Evolutionary conservation across 139 green algal genomes (phyloP), one percentile per base, ranked within the genome.

Genomic region (Chlorella vulgaris): DNA sequence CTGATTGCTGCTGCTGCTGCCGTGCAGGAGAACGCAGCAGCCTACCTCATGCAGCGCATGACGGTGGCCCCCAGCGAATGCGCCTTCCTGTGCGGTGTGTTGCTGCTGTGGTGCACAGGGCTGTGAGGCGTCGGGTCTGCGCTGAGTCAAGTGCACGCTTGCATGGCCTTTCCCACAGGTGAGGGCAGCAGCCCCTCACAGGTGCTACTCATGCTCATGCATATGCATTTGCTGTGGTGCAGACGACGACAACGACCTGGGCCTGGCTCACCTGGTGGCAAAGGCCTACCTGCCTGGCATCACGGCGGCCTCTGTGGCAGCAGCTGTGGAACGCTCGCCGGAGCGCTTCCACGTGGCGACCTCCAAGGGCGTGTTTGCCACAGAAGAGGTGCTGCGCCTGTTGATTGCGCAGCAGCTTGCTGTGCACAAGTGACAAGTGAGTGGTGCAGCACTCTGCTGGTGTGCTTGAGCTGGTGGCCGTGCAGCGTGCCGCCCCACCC

Each of bases 1-100:
- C 55, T 65, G 55, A 65, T 21, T 31, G 10, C 13, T 29, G 5
- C 21, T 31, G 15, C 5, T 33, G 33, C 31, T n/a, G 40, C 15
- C 5, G 7, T 69, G 73, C 73, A 79, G 73, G 86, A 85, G 10
- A 83, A 85, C 28, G 88, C 89, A 13, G 90, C 88, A 1, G 47
- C 78, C 61, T 83, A 94, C 74, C 83, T 96, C 10, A 90, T 94
- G 89, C 0, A 77, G 19, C 69, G 67, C 3, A 92, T 88, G 26
- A 55, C 71, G 0, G 88, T 88, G 0, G 35, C 62, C 1, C 75
- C 87, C 0, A 26, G 31, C 1, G 80, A 85, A 35, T 85, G 65
- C 24, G 84, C 77, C 40, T 88, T 95, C 67, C 65, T 97, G 84
- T 94, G 90, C 42, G 74, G 74, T 80, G 74, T 40, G 58, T 65